Base-by-base conservation (phyloP, 2,329 filamentous ascomycete genomes). In the Fusarium sp. region DNA sequence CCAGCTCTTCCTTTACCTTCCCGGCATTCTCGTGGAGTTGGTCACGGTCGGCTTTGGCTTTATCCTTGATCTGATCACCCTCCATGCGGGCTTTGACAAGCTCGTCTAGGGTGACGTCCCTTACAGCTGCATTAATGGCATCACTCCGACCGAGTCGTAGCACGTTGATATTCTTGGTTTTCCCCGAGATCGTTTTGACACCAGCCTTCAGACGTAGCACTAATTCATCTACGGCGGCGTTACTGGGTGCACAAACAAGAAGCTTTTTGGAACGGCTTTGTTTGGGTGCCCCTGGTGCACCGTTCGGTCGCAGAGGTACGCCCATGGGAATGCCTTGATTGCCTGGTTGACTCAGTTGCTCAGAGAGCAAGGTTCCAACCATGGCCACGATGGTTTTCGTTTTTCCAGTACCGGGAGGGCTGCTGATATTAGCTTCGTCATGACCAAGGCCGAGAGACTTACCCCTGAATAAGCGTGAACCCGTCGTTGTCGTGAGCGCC, bases 301-400 rank as follows among this genome's bases (percentile, higher is more conserved):
- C 76, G 32, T 62, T 64, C 7, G 81, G 79, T 24, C 81, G 79
- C 45, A 80, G 22, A 5, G 81, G 78, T 18, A 72, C 77, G 12
- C 81, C 79, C 11, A 83, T 68, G 18, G 80, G 79, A 20, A 80
- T 78, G 22, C 81, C 78, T 62, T 80, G 80, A 70, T 79, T 73
- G 47, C 77, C 77, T 61, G 73, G 68, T 64, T 81, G 84, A 72
- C 77, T 82, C 68, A 78, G 79, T 76, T 81, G 82, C 67, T 83
- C 83, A 18, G 70, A 82, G n/a, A 78, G 75, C 22, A 99, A 86
- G 42, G 94, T 94, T 41, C 96, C 96, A 30, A 98, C 95, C 87
- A 99, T 97, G 38, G 96, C 96, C 63, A 97, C 90, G 69, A 99
- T 99, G 0, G 96, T 99, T 82, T 99, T 99, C 0, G 96, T 99